phyloP scores from a whole-genome alignment of 441 rosid genomes.

The Hura crepitans region DNA sequence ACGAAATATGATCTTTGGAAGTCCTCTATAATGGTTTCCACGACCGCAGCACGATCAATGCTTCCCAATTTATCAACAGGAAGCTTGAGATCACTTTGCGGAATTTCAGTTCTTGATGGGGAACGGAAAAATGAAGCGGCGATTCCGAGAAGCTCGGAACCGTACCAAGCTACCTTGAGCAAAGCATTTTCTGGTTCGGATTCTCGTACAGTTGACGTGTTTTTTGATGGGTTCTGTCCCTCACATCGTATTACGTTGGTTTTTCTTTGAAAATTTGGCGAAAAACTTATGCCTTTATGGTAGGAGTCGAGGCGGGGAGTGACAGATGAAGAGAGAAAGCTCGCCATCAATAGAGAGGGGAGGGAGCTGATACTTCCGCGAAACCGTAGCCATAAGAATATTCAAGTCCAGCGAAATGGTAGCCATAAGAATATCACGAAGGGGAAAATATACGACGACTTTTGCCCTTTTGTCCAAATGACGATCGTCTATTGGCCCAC shows the following conservation, averaged over 20 bases:
- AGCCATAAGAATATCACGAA: constrained; percentile 9
- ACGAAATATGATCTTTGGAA: constrained; percentile 80
- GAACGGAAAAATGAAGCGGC: constrained; percentile 71
- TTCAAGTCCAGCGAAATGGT: constrained; percentile 5
- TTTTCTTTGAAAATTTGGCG: constrained; percentile 21
- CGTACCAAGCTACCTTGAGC: constrained; percentile 85
- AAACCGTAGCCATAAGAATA: constrained; percentile 25
- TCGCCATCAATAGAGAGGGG: constrained; percentile 34
- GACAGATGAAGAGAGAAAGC: constrained; percentile 31
- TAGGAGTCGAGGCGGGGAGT: constrained; percentile 29
- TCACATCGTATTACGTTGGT: constrained; percentile 37
- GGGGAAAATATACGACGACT: background rate
- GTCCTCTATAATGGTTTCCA: constrained; percentile 63
- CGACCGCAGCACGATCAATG: constrained; percentile 52
- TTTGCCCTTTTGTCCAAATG: no score
- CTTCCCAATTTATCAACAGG: constrained; percentile 44
- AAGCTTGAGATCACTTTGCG: constrained; percentile 34
- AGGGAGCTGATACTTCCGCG: background rate
- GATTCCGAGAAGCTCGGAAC: constrained; percentile 88
- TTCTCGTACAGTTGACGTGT: constrained; percentile 30
- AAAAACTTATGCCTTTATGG: constrained; percentile 13
- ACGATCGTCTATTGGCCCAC: no score
- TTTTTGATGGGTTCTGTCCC: constrained; percentile 32
- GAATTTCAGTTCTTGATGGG: constrained; percentile 31
- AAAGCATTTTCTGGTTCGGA: constrained; percentile 58